Base-by-base conservation (phyloP, 345 rosid genomes). In the Nephelium lappaceum region DNA sequence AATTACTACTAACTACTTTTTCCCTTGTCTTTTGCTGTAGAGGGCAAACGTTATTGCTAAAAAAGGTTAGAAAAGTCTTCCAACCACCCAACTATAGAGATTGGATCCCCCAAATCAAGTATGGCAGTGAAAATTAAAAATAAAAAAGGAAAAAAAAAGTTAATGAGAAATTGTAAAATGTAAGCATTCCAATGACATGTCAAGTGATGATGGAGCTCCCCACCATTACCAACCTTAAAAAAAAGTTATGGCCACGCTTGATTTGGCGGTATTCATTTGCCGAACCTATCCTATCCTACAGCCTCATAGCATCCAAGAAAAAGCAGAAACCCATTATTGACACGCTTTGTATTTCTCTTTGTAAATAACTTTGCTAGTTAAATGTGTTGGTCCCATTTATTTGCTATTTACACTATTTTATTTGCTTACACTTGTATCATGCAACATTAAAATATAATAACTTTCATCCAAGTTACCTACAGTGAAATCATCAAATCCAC, bases 231-330 rank as follows among this genome's bases (percentile, higher is more conserved):
- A 6, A 64, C 72, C 81, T 51, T 41, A 11, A 43, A 31, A 75
- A 71, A 73, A 78, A 47, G 74, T 42, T 43, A 66, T 68, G 85
- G 81, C 77, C 36, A 58, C 64, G 74, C 47, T 72, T 38, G 38
- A 75, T 64, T 76, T 72, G 84, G 84, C 71, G 61, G 80, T 62
- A 68, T 49, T 42, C 12, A 36, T 71, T 60, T 23, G 42, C 74
- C 73, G 19, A 62, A 51, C 74, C 74, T 82, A 73, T 63, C 18
- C 69, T 69, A 67, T 43, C 72, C 74, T 71, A 69, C 55, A 14
- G 24, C 12, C 11, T 49, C n/a, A 4, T 83, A 84, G 85, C 85
- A 81, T 83, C 89, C 87, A 74, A 84, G 81, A 69, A 45, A 80
- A 84, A 82, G 83, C 31, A 42, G 53, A 65, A 73, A 58, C 42